Evolutionary conservation across 2,329 filamentous ascomycete species (phyloP).

Genomic region (Fusarium annulatum): DNA sequence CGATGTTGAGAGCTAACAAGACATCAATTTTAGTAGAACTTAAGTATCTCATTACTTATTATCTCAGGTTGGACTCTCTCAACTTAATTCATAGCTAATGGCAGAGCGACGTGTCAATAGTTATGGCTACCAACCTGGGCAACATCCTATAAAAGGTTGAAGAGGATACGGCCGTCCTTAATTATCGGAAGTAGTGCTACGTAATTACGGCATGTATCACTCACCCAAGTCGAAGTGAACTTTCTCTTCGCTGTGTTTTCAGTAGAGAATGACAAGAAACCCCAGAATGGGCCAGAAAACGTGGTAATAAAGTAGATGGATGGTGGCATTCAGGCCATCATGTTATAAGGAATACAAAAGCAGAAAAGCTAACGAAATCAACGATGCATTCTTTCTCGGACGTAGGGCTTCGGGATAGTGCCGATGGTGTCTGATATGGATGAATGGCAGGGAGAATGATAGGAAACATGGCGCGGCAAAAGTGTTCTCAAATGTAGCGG

Average conservation of each 20-base stretch:
- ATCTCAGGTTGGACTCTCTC: background rate
- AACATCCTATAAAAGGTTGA: background rate
- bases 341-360: background rate
- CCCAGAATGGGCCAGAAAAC: background rate
- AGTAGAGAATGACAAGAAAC: background rate
- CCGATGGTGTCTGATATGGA: slow-evolving; percentile 19
- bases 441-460: background rate
- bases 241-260: background rate
- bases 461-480: background rate
- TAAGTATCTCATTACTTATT: background rate
- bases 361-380: slow-evolving; percentile 1
- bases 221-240: background rate
- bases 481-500: background rate
- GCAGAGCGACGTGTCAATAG: background rate
- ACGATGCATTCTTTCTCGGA: slow-evolving; percentile 33
- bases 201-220: background rate
- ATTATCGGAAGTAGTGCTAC: background rate
- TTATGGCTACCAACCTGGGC: background rate
- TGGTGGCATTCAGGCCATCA: background rate
- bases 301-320: background rate
- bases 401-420: slow-evolving; percentile 31
- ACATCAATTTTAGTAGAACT: background rate
- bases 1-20: background rate
- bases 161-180: background rate
- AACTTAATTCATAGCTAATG: background rate